phyloP scores from a whole-genome alignment of 768 basidiomycete species.

The Candolleomyces efflorescens region DNA sequence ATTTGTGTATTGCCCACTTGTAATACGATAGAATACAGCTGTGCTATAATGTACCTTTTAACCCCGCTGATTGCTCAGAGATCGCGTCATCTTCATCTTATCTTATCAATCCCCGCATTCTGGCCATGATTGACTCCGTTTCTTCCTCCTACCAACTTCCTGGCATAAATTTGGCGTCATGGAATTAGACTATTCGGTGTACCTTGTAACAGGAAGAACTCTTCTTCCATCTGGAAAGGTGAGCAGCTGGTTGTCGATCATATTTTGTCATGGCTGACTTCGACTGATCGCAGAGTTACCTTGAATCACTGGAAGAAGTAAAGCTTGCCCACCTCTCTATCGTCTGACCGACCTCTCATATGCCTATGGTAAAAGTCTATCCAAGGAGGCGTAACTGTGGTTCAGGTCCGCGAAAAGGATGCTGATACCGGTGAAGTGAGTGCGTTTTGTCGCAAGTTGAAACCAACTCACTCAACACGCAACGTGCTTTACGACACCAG shows the following conservation, averaged over 20 bases:
- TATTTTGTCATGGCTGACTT: constrained; percentile 6
- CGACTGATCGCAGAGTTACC: constrained; percentile 48
- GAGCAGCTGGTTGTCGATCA: constrained; percentile 9
- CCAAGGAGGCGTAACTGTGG: constrained; percentile 83
- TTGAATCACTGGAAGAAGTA: constrained; percentile 73
- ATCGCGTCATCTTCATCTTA: too few species aligned
- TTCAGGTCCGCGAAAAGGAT: constrained; percentile 87
- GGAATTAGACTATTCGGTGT: constrained; percentile 64
- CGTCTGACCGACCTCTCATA: neutral
- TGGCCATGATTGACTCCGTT: too few species aligned
- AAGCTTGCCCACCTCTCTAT: constrained; percentile 3
- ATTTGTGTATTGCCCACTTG: neutral
- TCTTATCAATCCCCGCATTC: too few species aligned
- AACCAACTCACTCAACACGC: neutral
- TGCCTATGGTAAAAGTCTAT: constrained; percentile 50
- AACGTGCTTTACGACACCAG: constrained; percentile 29
- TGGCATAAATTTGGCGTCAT: neutral
- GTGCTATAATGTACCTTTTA: too few species aligned
- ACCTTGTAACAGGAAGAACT: constrained; percentile 82
- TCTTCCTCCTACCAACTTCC: too few species aligned
- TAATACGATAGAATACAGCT: neutral
- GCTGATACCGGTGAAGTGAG: constrained; percentile 76
- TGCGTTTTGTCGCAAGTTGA: constrained; percentile 6
- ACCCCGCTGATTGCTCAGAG: too few species aligned
- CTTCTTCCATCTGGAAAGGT: constrained; percentile 77